Evolutionary conservation across 805 yeast genomes (phyloP).

Genomic region (Monosporozyma aerobia): DNA sequence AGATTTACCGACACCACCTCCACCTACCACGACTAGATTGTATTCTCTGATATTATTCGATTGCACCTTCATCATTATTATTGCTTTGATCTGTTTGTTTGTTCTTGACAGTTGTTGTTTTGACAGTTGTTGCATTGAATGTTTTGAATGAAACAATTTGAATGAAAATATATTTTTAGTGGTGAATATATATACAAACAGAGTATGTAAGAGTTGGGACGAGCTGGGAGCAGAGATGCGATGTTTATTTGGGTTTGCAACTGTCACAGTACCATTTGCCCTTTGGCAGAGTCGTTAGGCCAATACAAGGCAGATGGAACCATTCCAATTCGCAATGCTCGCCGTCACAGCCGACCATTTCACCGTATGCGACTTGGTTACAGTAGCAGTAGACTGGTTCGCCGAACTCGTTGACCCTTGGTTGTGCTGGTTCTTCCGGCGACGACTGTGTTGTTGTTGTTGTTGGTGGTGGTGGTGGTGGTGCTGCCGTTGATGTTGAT

Average conservation of each 20-base stretch:
- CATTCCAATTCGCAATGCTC: constrained; percentile 86
- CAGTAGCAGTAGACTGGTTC: constrained; percentile 95
- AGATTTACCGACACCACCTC: constrained; percentile 98
- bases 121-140: neutral
- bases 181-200: too few species aligned
- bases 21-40: constrained; percentile 93
- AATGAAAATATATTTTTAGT: too few species aligned
- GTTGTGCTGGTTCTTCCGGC: neutral
- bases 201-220: too few species aligned
- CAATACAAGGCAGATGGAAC: constrained; percentile 93
- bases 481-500: constrained; percentile 4
- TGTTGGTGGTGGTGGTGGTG: constrained; percentile 4
- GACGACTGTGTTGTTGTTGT: neutral
- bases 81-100: constrained; percentile 12
- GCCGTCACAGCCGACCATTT: constrained; percentile 98
- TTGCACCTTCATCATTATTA: neutral
- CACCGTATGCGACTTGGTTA: constrained; percentile 94
- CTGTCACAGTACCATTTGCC: constrained; percentile 78
- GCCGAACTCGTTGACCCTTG: constrained; percentile 28
- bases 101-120: neutral
- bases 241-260: constrained; percentile 31
- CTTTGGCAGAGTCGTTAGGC: constrained; percentile 75
- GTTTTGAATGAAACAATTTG: neutral
- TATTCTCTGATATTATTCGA: constrained; percentile 40
- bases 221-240: too few species aligned